Evolutionary conservation across 805 yeast genomes (phyloP).

Genomic region (Saccharomycopsis guyanensis): DNA sequence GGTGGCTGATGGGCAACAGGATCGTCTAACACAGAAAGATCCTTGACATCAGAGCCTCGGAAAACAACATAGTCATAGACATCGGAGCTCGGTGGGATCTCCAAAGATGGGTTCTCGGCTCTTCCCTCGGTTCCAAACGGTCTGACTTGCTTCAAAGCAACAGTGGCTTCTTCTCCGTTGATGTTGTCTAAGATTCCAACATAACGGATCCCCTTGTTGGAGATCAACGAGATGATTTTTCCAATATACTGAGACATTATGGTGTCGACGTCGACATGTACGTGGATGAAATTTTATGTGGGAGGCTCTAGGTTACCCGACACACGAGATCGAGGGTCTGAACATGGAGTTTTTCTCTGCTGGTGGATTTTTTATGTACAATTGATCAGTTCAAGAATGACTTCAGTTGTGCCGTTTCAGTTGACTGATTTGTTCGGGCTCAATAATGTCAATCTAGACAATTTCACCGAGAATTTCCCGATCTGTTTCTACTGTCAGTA

Average conservation of each 20-base stretch:
- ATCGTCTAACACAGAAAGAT: conserved; percentile 72
- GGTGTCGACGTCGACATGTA: background rate
- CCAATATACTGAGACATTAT: conserved; percentile 90
- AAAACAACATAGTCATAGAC: conserved; percentile 74
- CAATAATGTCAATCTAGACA: conserved; percentile 76
- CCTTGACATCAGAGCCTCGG: conserved; percentile 89
- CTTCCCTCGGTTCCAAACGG: conserved; percentile 93
- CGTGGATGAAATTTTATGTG: background rate
- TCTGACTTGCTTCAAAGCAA: conserved; percentile 70
- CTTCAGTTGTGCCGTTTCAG: conserved; percentile 80
- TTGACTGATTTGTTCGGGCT: conserved; percentile 74
- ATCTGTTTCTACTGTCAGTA: conserved; percentile 79
- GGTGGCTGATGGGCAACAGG: conserved; percentile 53
- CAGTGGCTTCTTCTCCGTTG: conserved; percentile 86
- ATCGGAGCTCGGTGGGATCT: conserved; percentile 61
- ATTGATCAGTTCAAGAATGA: too few relatives aligned
- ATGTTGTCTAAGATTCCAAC: conserved; percentile 84
- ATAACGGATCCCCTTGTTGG: conserved; percentile 74
- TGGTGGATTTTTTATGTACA: too few relatives aligned
- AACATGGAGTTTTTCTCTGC: background rate
- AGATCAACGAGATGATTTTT: conserved; percentile 73
- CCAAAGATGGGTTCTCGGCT: conserved; percentile 57
- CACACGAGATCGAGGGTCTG: background rate
- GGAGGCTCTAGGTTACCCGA: background rate
- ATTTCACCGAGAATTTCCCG: conserved; percentile 86